Conservation (phyloP, 495 filamentous ascomycete genomes). For the Daldinia bambusicola region DNA sequence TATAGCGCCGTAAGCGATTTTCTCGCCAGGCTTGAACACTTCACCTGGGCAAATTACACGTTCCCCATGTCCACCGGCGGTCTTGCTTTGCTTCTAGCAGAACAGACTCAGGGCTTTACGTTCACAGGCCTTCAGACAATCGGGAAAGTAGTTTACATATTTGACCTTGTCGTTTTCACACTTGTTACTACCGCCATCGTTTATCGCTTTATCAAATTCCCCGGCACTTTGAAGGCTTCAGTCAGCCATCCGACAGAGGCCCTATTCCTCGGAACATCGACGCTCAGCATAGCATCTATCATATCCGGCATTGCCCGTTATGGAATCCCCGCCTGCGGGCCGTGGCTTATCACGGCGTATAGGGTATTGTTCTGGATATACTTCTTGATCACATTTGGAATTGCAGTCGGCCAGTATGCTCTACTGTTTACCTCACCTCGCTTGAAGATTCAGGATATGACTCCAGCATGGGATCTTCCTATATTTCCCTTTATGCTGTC, state of each 20-base stretch:
- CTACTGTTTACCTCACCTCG: conserved; percentile 60
- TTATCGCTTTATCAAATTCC: conserved; percentile 66
- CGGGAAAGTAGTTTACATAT: conserved; percentile 68
- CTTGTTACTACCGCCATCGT: conserved; percentile 62
- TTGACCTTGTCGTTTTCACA: conserved; percentile 70
- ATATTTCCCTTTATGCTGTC: conserved; percentile 66
- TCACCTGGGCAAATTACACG: conserved; percentile 80
- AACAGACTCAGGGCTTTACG: conserved; percentile 66
- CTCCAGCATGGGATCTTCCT: conserved; percentile 67
- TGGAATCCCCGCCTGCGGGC: conserved; percentile 58
- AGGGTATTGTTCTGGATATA: conserved; percentile 65
- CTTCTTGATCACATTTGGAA: conserved; percentile 52
- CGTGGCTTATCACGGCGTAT: conserved; percentile 55
- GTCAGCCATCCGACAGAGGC: conserved; percentile 70
- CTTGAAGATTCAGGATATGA: conserved; percentile 54
- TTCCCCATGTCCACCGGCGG: conserved; percentile 73
- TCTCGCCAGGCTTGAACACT: conserved; percentile 65
- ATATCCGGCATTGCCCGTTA: conserved; percentile 68
- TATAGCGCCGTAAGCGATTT: conserved; percentile 41
- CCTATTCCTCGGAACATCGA: conserved; percentile 75
- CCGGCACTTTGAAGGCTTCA: conserved; percentile 62
- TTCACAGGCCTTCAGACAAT: conserved; percentile 63
- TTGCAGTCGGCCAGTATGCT: conserved; percentile 62
- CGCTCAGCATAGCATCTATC: conserved; percentile 70
- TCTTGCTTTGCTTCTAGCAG: conserved; percentile 68